Evolutionary conservation across 257 asterid genomes (phyloP).

Genomic region (Parsonsia alboflavescens): DNA sequence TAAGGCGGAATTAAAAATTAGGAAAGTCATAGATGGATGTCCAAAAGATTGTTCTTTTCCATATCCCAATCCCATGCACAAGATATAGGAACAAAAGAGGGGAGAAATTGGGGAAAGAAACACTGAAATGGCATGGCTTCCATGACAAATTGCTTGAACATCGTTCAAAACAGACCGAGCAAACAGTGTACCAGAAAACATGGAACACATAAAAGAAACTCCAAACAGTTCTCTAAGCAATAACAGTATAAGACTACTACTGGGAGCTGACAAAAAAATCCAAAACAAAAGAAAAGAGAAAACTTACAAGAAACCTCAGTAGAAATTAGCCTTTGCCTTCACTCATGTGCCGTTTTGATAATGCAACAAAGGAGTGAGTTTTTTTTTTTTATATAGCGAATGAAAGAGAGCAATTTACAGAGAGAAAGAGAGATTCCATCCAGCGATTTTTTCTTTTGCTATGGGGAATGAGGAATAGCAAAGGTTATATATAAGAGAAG

Average conservation of each 20-base stretch:
- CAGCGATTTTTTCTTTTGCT: not conserved
- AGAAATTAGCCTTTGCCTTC: not conserved
- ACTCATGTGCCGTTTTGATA: not conserved
- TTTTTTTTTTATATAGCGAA: not conserved
- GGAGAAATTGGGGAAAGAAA: not conserved
- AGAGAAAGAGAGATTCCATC: not conserved
- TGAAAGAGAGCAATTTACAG: not conserved
- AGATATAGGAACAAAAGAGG: not conserved
- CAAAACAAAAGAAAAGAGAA: not conserved
- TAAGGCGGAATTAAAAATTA: too few relatives aligned
- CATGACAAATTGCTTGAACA: not conserved
- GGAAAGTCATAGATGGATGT: not conserved
- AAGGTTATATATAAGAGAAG: not conserved
- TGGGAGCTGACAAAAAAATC: not conserved
- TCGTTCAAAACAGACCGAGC: not conserved
- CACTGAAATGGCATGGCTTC: not conserved
- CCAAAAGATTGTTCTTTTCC: not conserved
- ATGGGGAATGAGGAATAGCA: constrained; percentile 1
- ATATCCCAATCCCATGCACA: not conserved
- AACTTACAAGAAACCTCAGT: constrained; percentile 7
- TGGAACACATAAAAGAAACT: not conserved
- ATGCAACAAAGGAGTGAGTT: not conserved
- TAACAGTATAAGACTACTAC: not conserved
- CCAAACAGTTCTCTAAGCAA: not conserved
- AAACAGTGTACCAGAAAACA: not conserved